These are phyloP conservation scores for Elongisporangium prolatum DNA, from an alignment of 352 stramenopile species.

Conservation along the genomic window DNA sequence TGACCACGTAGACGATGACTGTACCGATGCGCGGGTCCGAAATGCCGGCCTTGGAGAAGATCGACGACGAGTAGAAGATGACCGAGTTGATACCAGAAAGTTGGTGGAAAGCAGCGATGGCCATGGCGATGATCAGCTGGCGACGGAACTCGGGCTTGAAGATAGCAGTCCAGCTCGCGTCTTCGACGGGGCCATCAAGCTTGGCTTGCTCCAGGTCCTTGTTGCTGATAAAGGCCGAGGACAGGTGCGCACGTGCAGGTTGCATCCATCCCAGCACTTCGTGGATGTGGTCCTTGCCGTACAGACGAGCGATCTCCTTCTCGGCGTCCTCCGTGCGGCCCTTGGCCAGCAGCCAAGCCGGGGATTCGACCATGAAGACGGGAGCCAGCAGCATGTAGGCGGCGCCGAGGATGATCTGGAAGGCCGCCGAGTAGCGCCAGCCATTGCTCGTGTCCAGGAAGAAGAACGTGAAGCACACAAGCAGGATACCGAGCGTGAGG, in stretches of 20 bases:
- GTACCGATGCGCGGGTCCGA: slow-evolving; percentile 13
- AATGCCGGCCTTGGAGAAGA: slow-evolving; percentile 1
- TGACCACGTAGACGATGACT: slow-evolving; percentile 28
- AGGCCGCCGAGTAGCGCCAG: slow-evolving; percentile 47
- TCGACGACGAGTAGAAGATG: slow-evolving; percentile 8
- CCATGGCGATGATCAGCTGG: slow-evolving; percentile 40
- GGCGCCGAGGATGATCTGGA: slow-evolving; percentile 25
- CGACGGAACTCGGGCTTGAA: slow-evolving; percentile 28
- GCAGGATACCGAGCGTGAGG: slow-evolving; percentile 35
- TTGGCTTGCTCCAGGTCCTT: background rate
- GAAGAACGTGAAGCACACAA: slow-evolving; percentile 43
- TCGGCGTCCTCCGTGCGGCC: slow-evolving; percentile 19
- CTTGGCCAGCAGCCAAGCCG: slow-evolving; percentile 36
- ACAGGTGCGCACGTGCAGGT: slow-evolving; percentile 5
- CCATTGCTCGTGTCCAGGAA: slow-evolving; percentile 31
- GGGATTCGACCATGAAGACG: slow-evolving; percentile 39
- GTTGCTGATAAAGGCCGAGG: slow-evolving; percentile 2
- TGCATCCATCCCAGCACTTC: slow-evolving; percentile 27
- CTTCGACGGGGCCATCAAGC: background rate
- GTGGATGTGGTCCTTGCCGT: slow-evolving; percentile 27
- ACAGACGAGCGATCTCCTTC: slow-evolving; percentile 19
- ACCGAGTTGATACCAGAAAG: slow-evolving; percentile 58
- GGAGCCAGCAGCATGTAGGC: slow-evolving; percentile 20
- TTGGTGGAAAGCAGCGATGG: slow-evolving; percentile 36
- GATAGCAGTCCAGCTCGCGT: slow-evolving; percentile 4